Base-by-base conservation (phyloP, 2,329 filamentous ascomycete species). In the Fusarium sp. region DNA sequence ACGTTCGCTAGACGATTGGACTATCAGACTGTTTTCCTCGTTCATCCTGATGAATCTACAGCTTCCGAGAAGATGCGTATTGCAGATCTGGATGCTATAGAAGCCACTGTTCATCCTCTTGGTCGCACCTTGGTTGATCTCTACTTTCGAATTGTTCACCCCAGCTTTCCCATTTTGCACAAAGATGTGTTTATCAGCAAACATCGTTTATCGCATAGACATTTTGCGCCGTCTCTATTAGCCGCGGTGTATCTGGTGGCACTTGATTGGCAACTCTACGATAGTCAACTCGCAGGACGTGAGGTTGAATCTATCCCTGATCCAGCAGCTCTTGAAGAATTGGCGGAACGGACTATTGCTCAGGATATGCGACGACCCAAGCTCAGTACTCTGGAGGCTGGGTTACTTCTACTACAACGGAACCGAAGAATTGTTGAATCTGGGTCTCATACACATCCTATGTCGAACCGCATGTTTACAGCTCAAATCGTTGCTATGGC, bases 81-180 rank as follows among this genome's bases (percentile, higher is more conserved):
- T 20, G 76, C 77, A 11, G 79, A 81, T 33, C 69, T 80, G 16
- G 82, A 84, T 69, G 84, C 85, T 29, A 85, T 92, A 57, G 89
- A 92, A 75, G 83, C 84, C 28, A 82, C 88, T 38, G 88, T 93
- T 7, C 84, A 85, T 24, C 87, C 89, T 6, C 85, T 92, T 68
- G 90, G 90, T 20, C 84, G 84, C 48, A 85, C 85, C 11, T 79
- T 93, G 44, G 84, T 93, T 68, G 88, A 90, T 68, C 82, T 92
- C 21, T 92, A 92, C 80, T 92, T 92, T 75, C 81, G 86, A 26
- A 85, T 88, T 38, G 83, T 89, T 11, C 87, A 89, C 68, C 87
- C 87, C 0, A 84, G 82, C 58, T 88, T 86, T 69, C 87, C 87
- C 3, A 84, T 89, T 46, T 75, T 89, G 6, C 86, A 89, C 71